A percentile compares a stretch with the other conserved stretches of the same genome.
Evolutionary conservation across 495 filamentous ascomycete genomes (phyloP).

Genomic region (Neurospora sp.): DNA sequence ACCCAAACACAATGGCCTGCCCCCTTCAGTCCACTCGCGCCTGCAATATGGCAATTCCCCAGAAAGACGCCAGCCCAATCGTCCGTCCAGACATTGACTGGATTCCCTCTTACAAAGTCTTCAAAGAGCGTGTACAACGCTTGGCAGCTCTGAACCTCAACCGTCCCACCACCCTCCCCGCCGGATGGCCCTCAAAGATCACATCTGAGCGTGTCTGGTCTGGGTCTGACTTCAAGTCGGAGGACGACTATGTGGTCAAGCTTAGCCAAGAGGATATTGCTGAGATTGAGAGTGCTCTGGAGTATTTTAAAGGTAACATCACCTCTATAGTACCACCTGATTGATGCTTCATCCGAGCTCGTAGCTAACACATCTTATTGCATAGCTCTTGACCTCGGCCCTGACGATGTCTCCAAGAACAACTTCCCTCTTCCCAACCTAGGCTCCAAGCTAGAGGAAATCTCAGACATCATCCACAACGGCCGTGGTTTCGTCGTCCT

Average conservation of each 20-base stretch:
- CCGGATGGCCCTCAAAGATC: slow-evolving; percentile 16
- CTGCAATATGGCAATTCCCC: neutral
- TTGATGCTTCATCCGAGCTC: neutral
- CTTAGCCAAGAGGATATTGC: slow-evolving; percentile 12
- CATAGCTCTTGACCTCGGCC: slow-evolving; percentile 10
- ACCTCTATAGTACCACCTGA: neutral
- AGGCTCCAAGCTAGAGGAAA: slow-evolving; percentile 3
- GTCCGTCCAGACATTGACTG: slow-evolving; percentile 19
- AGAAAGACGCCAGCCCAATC: neutral
- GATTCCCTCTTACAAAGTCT: slow-evolving; percentile 22
- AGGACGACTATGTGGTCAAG: slow-evolving; percentile 16
- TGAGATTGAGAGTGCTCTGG: slow-evolving; percentile 18
- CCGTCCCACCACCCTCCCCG: slow-evolving; percentile 17
- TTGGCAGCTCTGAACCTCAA: slow-evolving; percentile 10
- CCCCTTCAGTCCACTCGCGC: neutral
- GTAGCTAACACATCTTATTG: neutral
- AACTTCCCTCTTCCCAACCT: slow-evolving; percentile 19
- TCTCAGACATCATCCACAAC: slow-evolving; percentile 13
- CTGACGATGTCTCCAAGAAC: slow-evolving; percentile 11
- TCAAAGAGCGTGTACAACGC: slow-evolving; percentile 17
- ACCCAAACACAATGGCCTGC: neutral
- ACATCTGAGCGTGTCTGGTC: slow-evolving; percentile 15
- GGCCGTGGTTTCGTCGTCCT: slow-evolving; percentile 19
- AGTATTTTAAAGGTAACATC: slow-evolving; percentile 15
- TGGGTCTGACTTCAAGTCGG: slow-evolving; percentile 16